These are phyloP conservation scores for Scleromitrula shiraiana DNA, from an alignment of 2,329 filamentous ascomycete genomes.

Conservation along the genomic window DNA sequence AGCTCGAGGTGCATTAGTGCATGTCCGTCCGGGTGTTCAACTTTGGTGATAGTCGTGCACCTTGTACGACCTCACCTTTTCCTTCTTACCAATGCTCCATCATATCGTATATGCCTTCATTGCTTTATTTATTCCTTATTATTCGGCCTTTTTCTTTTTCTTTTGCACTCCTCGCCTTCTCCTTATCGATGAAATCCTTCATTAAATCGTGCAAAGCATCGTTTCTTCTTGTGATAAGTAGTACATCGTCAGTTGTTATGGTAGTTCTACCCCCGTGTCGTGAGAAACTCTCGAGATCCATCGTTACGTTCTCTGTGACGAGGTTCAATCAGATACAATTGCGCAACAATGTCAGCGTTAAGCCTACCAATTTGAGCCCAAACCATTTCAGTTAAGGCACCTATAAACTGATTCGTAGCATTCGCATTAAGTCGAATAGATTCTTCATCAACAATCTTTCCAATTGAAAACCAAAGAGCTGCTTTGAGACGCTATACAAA, in stretches of 20 bases:
- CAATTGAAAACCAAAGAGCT: conserved; percentile 75
- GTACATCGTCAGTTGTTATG: conserved; percentile 77
- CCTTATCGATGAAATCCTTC: conserved; percentile 55
- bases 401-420: conserved; percentile 87
- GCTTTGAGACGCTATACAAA: conserved; percentile 80
- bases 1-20: no score
- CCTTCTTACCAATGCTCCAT: neutral
- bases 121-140: no score
- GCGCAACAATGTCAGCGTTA: neutral
- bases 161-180: conserved; percentile 35
- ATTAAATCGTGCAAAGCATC: conserved; percentile 75
- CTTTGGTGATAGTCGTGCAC: no score
- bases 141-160: conserved; percentile 7
- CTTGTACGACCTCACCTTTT: no score
- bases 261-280: conserved; percentile 75
- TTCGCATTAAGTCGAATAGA: conserved; percentile 66
- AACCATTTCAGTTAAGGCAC: conserved; percentile 74
- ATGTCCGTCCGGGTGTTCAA: no score
- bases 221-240: conserved; percentile 80
- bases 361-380: conserved; percentile 74
- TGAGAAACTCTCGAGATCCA: conserved; percentile 58
- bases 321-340: neutral
- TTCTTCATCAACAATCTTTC: conserved; percentile 84
- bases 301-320: conserved; percentile 41
- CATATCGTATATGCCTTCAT: neutral